Percentiles rank a stretch among this genome's conserved stretches.
Conservation (phyloP, 139 green algal species). For the Chlamydomonas schloesseri region DNA sequence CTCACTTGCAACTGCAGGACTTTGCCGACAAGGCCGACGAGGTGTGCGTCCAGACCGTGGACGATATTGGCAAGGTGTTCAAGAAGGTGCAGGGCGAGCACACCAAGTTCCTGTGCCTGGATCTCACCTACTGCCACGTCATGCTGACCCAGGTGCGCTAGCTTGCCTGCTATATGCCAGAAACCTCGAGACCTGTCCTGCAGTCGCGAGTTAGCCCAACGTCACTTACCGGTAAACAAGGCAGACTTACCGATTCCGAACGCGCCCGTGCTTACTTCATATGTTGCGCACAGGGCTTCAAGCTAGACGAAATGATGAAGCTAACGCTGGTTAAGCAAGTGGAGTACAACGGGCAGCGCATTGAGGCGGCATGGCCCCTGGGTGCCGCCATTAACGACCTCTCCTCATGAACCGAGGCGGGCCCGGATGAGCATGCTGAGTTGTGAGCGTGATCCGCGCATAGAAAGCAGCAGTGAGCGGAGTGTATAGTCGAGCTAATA, state of each 20-base stretch:
- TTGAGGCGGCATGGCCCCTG: slow-evolving; percentile 93
- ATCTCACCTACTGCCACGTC: slow-evolving; percentile 88
- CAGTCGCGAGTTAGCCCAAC: too few species aligned
- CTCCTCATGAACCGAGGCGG: background rate
- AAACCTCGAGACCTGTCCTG: too few species aligned
- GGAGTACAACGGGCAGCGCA: slow-evolving; percentile 85
- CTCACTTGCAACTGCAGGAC: too few species aligned
- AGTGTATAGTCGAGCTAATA: background rate
- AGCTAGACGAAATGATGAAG: slow-evolving; percentile 46
- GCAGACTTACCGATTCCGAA: too few species aligned
- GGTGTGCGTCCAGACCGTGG: slow-evolving; percentile 49
- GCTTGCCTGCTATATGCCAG: too few species aligned
- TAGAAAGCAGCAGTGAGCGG: background rate
- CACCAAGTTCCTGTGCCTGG: slow-evolving; percentile 89
- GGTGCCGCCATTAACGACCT: slow-evolving; percentile 87
- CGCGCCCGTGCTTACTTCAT: too few species aligned
- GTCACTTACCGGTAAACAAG: too few species aligned
- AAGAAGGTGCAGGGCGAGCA: slow-evolving; percentile 35
- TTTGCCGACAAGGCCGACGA: slow-evolving; percentile 52
- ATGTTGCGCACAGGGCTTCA: slow-evolving; percentile 81
- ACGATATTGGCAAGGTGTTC: slow-evolving; percentile 29
- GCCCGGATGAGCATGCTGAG: background rate
- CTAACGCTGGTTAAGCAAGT: slow-evolving; percentile 82
- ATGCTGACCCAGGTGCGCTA: slow-evolving; percentile 78
- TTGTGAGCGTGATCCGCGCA: too few species aligned